Evolutionary conservation across 768 basidiomycete genomes (phyloP), one percentile per base, ranked within the genome.

Genomic region (Psilocybe tampanensis): DNA sequence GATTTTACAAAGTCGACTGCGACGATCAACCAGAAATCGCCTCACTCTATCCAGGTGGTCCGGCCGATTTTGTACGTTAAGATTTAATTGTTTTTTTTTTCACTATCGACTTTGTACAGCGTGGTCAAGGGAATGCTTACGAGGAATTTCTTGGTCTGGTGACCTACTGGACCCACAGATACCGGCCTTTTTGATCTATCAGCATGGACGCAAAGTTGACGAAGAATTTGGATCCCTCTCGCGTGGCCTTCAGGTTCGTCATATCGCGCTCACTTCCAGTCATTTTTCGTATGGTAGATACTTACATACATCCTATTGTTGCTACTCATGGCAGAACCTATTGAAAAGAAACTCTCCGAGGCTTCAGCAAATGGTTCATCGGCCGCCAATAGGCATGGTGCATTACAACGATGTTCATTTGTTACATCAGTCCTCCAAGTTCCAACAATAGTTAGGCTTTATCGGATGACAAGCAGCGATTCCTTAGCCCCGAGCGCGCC

Each of bases 11-110:
- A 29, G 52, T 60, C 9, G 60, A 60, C 19, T 53, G 50, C 19
- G 60, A 60, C 8, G 34, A 44, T 44, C 42, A 56, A 22, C 60
- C 60, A 3, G 55, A 56, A 15, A 60, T 60, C 12, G 32, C 26
- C 4, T 44, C 39, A 2, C 22, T 17, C 11, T n/a, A 39, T 44
- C 26, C 15, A 32, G 47, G 47, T 2, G 51, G 52, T 21, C 51
- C 47, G 44, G 36, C 36, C n/a, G 36, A 39, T 39, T 13, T 39
- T n/a, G 36, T 39, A 13, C 36, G 36, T 39, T 13, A n/a, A 39
- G 15, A 15, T 34, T n/a, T n/a, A n/a, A n/a, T n/a, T n/a, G n/a
- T n/a, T n/a, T n/a, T n/a, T 29, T 29, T 29, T 5, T 29, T 29
- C 29, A 29, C 29, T n/a, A n/a, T n/a, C n/a, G n/a, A n/a, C n/a